These are phyloP conservation scores for Ramicandelaber brevisporus DNA, from an alignment of 192 early-diverging fungal genomes.

Conservation along the genomic window DNA sequence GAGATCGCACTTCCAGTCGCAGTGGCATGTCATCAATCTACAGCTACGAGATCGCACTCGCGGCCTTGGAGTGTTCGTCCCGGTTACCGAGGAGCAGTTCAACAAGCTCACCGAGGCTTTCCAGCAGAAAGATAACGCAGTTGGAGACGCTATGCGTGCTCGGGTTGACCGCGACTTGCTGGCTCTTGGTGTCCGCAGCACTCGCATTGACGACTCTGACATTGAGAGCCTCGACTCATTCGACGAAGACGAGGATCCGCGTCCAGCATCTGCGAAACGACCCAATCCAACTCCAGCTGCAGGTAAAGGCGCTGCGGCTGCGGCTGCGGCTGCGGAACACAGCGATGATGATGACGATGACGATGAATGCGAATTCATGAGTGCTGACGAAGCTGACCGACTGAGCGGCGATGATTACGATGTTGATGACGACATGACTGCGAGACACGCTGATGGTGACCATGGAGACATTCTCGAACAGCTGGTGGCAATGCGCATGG, in stretches of 20 bases:
- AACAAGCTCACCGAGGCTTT: background rate
- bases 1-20: slow-evolving; percentile 7
- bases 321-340: slow-evolving; percentile 3
- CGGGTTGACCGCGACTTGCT: slow-evolving; percentile 4
- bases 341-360: slow-evolving; percentile 3
- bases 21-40: slow-evolving; percentile 6
- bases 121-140: background rate
- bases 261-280: slow-evolving; percentile 8
- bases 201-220: background rate
- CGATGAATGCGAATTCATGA: slow-evolving; percentile 1
- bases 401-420: background rate
- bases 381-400: background rate
- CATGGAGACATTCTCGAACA: background rate
- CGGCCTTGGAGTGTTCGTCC: slow-evolving; percentile 6
- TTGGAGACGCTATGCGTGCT: slow-evolving; percentile 4
- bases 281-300: slow-evolving; percentile 1
- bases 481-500: slow-evolving; percentile 2
- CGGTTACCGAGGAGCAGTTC: background rate
- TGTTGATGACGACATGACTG: background rate
- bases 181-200: slow-evolving; percentile 8
- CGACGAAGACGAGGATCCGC: background rate
- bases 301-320: slow-evolving; percentile 9
- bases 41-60: background rate
- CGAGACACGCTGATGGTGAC: background rate
- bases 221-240: background rate